Base-by-base conservation (phyloP, 805 yeast genomes). In the Kuraishia cidri region DNA sequence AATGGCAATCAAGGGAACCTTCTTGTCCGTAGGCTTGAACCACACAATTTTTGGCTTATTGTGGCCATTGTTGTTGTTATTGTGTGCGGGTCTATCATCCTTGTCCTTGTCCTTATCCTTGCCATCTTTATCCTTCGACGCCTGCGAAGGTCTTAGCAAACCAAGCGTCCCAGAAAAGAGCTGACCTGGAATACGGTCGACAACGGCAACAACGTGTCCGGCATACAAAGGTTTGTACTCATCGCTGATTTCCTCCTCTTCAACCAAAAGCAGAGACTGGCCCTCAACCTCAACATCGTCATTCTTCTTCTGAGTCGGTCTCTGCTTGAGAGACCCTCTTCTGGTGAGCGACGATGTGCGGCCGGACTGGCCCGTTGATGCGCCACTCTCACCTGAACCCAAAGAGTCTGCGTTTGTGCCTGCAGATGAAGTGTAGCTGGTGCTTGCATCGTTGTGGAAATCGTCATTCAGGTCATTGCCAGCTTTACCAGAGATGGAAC, bases 251-350 rank as follows among this genome's bases (percentile, higher is more conserved):
- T 88, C 96, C 52, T 90, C 97, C 52, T 92, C 98, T 57, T 92
- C 98, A 11, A 82, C 92, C 33, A 92, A 64, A 29, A 92, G 62
- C 41, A 92, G 66, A 2, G 95, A 82, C 58, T 92, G 98, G 29
- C 98, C 98, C 58, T 92, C 98, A 26, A 92, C 98, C 60, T 92
- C 98, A 16, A 92, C 95, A 50, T 92, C 98, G 54, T 92, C 98
- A 50, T 87, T 88, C 60, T 92, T 92, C 69, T 92, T 92, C 69
- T 88, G 94, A 11, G 95, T 83, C 22, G 98, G 97, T 47, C 98
- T 75, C 57, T 88, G 96, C 45, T 86, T 85, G 44, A 92, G 67
- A 1, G 96, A 86, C 12, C 96, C 96, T 48, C 81, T 75, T 62
- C 98, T 78, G 39, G 75, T 75, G 18, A 76, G 53, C 9, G 50